Percentiles rank a stretch among this genome's conserved stretches.
Conservation (phyloP, 139 green algal species). For the Coelastrella sp. region DNA sequence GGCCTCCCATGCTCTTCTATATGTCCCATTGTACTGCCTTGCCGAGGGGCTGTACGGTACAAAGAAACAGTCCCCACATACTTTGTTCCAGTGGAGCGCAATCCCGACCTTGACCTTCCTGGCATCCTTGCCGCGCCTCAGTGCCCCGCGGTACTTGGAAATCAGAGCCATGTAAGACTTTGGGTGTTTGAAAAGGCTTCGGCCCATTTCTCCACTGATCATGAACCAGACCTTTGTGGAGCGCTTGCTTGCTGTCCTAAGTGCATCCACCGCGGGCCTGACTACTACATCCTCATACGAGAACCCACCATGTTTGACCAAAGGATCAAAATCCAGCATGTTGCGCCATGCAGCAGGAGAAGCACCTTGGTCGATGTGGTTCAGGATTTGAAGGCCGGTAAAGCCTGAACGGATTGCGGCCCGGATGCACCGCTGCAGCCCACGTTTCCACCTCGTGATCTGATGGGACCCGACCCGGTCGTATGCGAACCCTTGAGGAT, state of each 20-base stretch:
- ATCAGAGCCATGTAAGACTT: constrained; percentile 26
- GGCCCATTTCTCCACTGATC: constrained; percentile 47
- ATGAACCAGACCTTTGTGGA: constrained; percentile 52
- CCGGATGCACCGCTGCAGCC: constrained; percentile 34
- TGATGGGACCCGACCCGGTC: background rate
- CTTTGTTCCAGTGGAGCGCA: constrained; percentile 55
- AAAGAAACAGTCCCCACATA: constrained; percentile 50
- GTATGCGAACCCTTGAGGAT: background rate
- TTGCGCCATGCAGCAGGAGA: constrained; percentile 29
- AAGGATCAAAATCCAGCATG: constrained; percentile 34
- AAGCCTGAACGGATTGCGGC: constrained; percentile 30
- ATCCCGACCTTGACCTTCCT: constrained; percentile 27
- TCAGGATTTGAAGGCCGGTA: constrained; percentile 42
- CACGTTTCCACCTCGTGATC: constrained; percentile 33
- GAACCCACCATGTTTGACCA: constrained; percentile 29
- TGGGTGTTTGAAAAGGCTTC: constrained; percentile 23
- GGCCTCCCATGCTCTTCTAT: background rate
- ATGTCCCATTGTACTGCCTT: constrained; percentile 43
- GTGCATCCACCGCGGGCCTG: constrained; percentile 23
- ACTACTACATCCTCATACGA: constrained; percentile 50
- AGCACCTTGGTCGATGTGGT: constrained; percentile 41
- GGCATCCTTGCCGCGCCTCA: background rate
- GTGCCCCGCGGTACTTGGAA: constrained; percentile 34
- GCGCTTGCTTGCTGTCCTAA: constrained; percentile 34
- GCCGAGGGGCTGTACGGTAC: background rate